phyloP scores from a whole-genome alignment of 176 grass and related monocot genomes.

The Paspalum vaginatum region DNA sequence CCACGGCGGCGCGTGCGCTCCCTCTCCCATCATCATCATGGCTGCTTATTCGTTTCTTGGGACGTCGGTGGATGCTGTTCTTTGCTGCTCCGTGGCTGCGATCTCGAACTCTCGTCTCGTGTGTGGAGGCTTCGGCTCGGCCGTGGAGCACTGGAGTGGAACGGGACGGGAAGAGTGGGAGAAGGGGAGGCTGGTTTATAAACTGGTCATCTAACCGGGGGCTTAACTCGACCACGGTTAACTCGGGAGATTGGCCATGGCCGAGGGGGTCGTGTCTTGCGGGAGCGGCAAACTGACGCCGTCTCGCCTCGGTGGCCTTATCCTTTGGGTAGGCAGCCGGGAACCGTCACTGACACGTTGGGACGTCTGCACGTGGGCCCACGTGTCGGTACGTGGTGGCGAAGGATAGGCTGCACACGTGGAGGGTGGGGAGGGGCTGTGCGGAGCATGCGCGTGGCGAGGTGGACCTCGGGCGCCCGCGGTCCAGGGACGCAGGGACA shows the following conservation, averaged over 20 bases:
- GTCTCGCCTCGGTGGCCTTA: constrained; percentile 28
- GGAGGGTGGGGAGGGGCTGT: constrained; percentile 27
- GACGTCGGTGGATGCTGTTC: neutral
- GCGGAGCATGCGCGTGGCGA: constrained; percentile 48
- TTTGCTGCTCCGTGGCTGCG: neutral
- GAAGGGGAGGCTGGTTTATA: constrained; percentile 49
- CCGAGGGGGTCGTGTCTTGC: neutral
- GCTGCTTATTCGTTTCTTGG: neutral
- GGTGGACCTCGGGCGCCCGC: constrained; percentile 40
- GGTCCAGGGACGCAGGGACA: constrained; percentile 52
- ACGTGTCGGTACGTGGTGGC: neutral
- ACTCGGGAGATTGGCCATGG: neutral
- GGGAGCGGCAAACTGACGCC: constrained; percentile 50
- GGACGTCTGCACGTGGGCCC: neutral
- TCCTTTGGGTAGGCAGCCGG: neutral
- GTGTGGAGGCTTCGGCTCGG: neutral
- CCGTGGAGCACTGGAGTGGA: too few relatives aligned
- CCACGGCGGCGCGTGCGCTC: constrained; percentile 68
- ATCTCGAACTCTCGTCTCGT: constrained; percentile 22
- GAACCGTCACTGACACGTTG: neutral
- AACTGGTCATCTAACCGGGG: constrained; percentile 39
- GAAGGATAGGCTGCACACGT: constrained; percentile 43
- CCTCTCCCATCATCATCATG: constrained; percentile 80
- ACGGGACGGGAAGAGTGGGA: neutral
- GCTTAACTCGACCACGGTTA: constrained; percentile 12